These are phyloP conservation scores for Penicillium occitanis DNA, from an alignment of 2,329 filamentous ascomycete species.

Conservation along the genomic window DNA sequence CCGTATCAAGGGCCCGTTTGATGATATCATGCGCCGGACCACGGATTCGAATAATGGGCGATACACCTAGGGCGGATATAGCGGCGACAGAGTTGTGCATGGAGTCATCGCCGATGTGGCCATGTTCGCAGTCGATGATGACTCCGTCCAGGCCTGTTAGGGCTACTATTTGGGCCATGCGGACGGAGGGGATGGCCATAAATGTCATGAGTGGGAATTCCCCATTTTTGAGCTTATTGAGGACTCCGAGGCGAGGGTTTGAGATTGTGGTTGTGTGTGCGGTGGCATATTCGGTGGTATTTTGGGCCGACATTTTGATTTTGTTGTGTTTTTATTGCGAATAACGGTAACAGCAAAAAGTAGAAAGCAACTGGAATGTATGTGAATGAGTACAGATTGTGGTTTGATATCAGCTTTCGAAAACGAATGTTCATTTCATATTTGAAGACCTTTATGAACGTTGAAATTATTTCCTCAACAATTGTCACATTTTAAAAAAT, in stretches of 20 bases:
- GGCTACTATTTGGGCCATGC: slow-evolving; percentile 57
- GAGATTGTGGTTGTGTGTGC: slow-evolving; percentile 26
- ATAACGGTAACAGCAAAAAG: background rate
- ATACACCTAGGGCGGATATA: slow-evolving; percentile 43
- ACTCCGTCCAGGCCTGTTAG: slow-evolving; percentile 64
- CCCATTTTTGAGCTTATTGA: slow-evolving; percentile 45
- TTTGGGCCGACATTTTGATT: background rate
- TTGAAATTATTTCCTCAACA: background rate
- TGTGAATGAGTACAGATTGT: background rate
- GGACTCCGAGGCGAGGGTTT: slow-evolving; percentile 46
- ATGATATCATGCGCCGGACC: background rate
- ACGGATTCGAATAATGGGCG: slow-evolving; percentile 48
- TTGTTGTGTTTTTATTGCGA: background rate
- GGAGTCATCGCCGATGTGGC: slow-evolving; percentile 12
- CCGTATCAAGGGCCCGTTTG: slow-evolving; percentile 56
- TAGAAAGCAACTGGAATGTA: background rate
- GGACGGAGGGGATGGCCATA: slow-evolving; percentile 49
- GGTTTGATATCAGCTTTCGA: background rate
- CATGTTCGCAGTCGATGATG: slow-evolving; percentile 26
- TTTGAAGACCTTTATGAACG: background rate
- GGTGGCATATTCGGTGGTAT: background rate
- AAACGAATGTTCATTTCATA: background rate
- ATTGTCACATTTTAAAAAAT: background rate
- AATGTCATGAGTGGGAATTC: slow-evolving; percentile 52
- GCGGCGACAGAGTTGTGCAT: slow-evolving; percentile 58